Percentiles rank a stretch among this genome's conserved stretches.
Evolutionary conservation across 257 asterid genomes (phyloP).

Genomic region (Buddleja alternifolia): DNA sequence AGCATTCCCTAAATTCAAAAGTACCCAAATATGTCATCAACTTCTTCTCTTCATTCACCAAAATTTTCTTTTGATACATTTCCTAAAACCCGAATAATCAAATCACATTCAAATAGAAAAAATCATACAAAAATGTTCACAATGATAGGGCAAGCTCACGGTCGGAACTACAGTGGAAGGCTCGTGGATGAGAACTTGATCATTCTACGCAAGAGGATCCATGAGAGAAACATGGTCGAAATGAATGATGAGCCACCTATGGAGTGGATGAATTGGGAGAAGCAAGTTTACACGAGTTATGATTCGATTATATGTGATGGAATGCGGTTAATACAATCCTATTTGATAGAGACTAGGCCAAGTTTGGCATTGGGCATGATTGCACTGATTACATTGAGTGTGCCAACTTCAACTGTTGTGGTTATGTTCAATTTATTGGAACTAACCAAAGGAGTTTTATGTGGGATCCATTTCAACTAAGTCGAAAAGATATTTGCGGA

Average conservation of each 20-base stretch:
- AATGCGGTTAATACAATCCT: constrained; percentile 47
- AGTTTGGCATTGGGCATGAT: constrained; percentile 44
- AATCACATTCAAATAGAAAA: not conserved
- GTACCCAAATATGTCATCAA: constrained; percentile 27
- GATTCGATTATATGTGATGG: constrained; percentile 49
- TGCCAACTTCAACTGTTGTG: constrained; percentile 46
- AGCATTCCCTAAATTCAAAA: not conserved
- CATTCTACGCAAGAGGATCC: constrained; percentile 40
- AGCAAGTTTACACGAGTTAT: constrained; percentile 25
- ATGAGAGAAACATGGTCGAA: constrained; percentile 37
- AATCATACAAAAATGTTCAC: not conserved
- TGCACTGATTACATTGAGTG: constrained; percentile 37
- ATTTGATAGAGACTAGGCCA: constrained; percentile 58
- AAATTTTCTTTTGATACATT: not conserved
- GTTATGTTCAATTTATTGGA: constrained; percentile 36
- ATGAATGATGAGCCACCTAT: constrained; percentile 35
- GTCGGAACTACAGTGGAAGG: constrained; percentile 22
- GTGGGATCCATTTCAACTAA: constrained; percentile 36
- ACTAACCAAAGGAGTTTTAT: constrained; percentile 17
- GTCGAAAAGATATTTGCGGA: no score
- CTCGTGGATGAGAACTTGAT: constrained; percentile 40
- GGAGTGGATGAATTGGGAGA: constrained; percentile 50
- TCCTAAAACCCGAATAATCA: not conserved
- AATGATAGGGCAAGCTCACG: constrained; percentile 16
- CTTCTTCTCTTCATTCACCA: not conserved